Base-by-base conservation (phyloP, 2,329 filamentous ascomycete species). In the Ceratocystis papillata region DNA sequence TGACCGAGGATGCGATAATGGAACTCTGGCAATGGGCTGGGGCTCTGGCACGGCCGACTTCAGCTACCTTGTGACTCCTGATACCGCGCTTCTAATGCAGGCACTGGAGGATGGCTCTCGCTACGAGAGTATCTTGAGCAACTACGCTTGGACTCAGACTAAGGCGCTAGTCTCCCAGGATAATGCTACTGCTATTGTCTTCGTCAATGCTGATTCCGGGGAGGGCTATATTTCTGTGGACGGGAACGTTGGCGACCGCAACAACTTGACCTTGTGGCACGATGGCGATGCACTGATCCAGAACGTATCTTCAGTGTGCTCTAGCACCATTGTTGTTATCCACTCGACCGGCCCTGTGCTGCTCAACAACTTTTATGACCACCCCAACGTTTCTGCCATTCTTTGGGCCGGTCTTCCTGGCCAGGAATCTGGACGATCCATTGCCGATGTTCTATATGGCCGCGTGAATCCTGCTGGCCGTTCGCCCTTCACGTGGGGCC, bases 251-350 rank as follows among this genome's bases (percentile, higher is more conserved):
- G 94, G 94, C 67, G 93, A 97, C 75, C 87, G 94, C 64, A 91
- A 92, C 72, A 96, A 99, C 76, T 80, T 99, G 46, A 96, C 91
- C 0, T 79, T 96, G 0, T 97, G 93, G 93, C 81, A 87, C 68
- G 82, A 86, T 67, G 92, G 90, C 50, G 90, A 97, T 64, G 80
- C 82, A 0, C 77, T 97, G 65, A 88, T 97, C 76, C 82, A 88
- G 75, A 90, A 88, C 61, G 89, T 96, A 10, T 86, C 90, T 0
- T 80, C 85, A 6, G 73, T 85, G 69, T 92, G 87, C 79, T 85
- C 87, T 77, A 96, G 96, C 80, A 96, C 91, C 12, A 87, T 97
- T 68, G 89, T 97, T 17, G 84, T 96, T 67, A 87, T 97, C 67
- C 93, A 97, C 78, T 90, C 88, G 1, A 83, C 87, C 2, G 91